Base-by-base conservation (phyloP, 192 early-diverging fungal species). In the Martensiomyces pterosporus region DNA sequence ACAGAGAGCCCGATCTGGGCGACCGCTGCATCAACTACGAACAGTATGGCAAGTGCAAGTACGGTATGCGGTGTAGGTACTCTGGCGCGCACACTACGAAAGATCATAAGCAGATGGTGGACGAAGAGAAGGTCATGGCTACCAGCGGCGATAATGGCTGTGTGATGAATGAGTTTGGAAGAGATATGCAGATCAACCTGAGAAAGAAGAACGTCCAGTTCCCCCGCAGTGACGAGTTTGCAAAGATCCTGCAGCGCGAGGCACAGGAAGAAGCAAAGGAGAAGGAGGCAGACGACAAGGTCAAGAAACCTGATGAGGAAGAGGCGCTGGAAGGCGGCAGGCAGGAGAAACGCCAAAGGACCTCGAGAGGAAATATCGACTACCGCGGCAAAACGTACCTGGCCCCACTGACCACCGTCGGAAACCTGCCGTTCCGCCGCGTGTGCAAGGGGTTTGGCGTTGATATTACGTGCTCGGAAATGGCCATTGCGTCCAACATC, bases 391-490 rank as follows among this genome's bases (percentile, higher is more conserved):
- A 96, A 46, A 81, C 86, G 22, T 98, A 98, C 57, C 72, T 97
- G 40, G 96, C 93, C 9, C 96, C 96, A 7, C 69, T 98, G 50
- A 98, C 96, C 0, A 98, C 95, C 2, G 93, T 98, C 19, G 96
- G 96, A 27, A 97, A 98, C 68, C 66, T 98, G 39, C 96, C 96
- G 23, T 98, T 98, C 79, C 81, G 96, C 9, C 83, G 94, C 14
- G 79, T 96, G 19, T 94, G 92, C 70, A 96, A 96, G 67, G 81
- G 67, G 9, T 94, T 87, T 57, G 96, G 96, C 32, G 93, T 88
- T 5, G 94, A 95, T 60, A 88, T 98, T 29, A 98, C 96, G 4
- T 97, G 94, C 55, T 91, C 89, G 26, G 96, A 97, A 67, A 97
- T 97, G 96, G 89, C 89, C 0, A 63, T 83, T 56, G 86, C 84